Evolutionary conservation across 371 early-diverging fungal species (phyloP).

Genomic region (Globomyces sp.): DNA sequence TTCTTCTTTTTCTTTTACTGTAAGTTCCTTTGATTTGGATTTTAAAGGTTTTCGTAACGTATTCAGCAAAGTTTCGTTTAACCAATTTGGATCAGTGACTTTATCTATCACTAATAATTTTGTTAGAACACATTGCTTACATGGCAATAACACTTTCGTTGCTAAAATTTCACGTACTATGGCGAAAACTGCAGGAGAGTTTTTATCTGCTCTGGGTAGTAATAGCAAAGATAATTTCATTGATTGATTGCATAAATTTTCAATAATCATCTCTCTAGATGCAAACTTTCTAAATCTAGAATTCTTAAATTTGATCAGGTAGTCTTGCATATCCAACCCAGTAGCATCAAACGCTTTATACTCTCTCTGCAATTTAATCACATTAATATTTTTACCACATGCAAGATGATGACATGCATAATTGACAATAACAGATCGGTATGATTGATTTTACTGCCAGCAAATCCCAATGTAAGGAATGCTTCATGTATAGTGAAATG

Average conservation of each 20-base stretch:
- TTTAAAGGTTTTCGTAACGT: not conserved
- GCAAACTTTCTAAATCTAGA: slow-evolving; percentile 29
- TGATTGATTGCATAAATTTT: slow-evolving; percentile 31
- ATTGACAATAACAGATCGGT: slow-evolving; percentile 29
- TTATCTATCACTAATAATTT: slow-evolving; percentile 28
- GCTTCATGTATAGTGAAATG: slow-evolving; percentile 18
- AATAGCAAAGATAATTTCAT: slow-evolving; percentile 26
- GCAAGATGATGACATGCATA: slow-evolving; percentile 26
- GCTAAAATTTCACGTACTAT: slow-evolving; percentile 40
- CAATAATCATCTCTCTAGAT: slow-evolving; percentile 13
- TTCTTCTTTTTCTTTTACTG: no score
- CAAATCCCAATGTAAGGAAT: slow-evolving; percentile 24
- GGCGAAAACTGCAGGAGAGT: slow-evolving; percentile 34
- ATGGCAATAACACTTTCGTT: slow-evolving; percentile 35
- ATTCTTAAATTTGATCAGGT: slow-evolving; percentile 23
- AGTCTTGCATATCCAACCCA: slow-evolving; percentile 27
- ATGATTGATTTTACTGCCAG: slow-evolving; percentile 15
- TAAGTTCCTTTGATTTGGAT: no score
- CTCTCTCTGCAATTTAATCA: slow-evolving; percentile 20
- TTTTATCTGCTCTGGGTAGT: slow-evolving; percentile 31
- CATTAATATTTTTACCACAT: slow-evolving; percentile 21
- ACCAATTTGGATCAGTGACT: slow-evolving; percentile 34
- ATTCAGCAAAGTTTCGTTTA: slow-evolving; percentile 34
- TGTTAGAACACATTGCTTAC: no score
- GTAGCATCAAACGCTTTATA: slow-evolving; percentile 32